These are phyloP conservation scores for Halenospora varia DNA, from an alignment of 495 filamentous ascomycete genomes.

Conservation along the genomic window DNA sequence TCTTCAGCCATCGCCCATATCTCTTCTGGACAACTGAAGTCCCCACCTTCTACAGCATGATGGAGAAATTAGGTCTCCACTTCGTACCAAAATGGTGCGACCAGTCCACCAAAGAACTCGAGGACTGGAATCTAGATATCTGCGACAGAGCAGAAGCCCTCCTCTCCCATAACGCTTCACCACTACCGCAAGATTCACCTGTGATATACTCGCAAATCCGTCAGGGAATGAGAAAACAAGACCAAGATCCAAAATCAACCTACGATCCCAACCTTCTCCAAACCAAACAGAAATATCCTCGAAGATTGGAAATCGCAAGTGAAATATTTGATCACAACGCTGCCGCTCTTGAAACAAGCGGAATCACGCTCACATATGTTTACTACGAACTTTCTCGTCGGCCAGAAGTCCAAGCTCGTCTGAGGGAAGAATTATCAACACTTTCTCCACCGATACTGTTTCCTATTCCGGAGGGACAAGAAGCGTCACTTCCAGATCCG, in stretches of 20 bases:
- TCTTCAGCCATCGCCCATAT: slow-evolving; percentile 21
- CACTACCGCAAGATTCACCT: neutral
- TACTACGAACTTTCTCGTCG: slow-evolving; percentile 60
- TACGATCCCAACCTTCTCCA: slow-evolving; percentile 27
- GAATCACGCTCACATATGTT: slow-evolving; percentile 66
- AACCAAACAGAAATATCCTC: neutral
- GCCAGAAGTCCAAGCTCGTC: slow-evolving; percentile 48
- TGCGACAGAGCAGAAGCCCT: neutral
- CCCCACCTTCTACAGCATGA: neutral
- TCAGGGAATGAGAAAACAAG: neutral
- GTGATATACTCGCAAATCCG: neutral
- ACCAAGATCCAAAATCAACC: neutral
- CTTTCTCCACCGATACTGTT: slow-evolving; percentile 29
- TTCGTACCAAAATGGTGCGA: neutral
- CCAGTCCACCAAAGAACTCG: neutral
- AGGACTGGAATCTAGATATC: neutral
- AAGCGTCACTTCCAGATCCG: neutral
- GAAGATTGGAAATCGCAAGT: slow-evolving; percentile 41
- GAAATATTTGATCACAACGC: slow-evolving; percentile 72
- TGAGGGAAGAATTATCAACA: slow-evolving; percentile 58
- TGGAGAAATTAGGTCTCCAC: neutral
- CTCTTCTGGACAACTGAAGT: slow-evolving; percentile 21
- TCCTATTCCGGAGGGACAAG: neutral
- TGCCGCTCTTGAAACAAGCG: slow-evolving; percentile 76
- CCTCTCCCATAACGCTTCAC: neutral